Conservation (phyloP, 2,329 filamentous ascomycete species). For the Davidsoniella australis region DNA sequence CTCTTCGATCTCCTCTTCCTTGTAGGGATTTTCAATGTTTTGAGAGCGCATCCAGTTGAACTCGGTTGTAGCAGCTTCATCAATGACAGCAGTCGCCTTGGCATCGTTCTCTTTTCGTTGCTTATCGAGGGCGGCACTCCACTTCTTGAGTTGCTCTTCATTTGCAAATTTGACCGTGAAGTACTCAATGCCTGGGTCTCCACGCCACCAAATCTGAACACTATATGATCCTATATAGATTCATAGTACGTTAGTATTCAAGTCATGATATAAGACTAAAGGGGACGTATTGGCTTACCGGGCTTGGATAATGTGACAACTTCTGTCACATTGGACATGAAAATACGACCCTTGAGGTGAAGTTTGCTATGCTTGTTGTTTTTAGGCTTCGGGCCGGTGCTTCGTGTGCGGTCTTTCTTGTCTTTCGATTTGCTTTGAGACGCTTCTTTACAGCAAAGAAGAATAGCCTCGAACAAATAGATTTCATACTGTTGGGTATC, state of each 20-base stretch:
- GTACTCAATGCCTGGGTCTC: conserved; percentile 85
- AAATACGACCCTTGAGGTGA: conserved; percentile 91
- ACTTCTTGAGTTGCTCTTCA: conserved; percentile 86
- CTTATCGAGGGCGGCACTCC: conserved; percentile 61
- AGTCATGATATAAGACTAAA: not conserved
- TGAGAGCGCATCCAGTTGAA: conserved; percentile 66
- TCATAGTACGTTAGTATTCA: not conserved
- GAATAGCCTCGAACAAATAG: conserved; percentile 87
- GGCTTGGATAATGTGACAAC: conserved; percentile 76
- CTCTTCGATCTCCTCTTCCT: conserved; percentile 46
- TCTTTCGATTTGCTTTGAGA: conserved; percentile 70
- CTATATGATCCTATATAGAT: conserved; percentile 59
- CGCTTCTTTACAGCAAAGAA: conserved; percentile 93
- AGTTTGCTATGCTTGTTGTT: conserved; percentile 57
- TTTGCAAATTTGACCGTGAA: conserved; percentile 88
- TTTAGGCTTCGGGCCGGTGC: conserved; percentile 36
- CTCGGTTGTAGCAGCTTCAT: conserved; percentile 43
- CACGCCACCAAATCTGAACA: conserved; percentile 97
- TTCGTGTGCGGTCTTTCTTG: conserved; percentile 49
- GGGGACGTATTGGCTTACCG: conserved; percentile 36
- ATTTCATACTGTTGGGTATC: conserved; percentile 64
- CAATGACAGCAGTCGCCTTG: conserved; percentile 26
- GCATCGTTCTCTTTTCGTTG: conserved; percentile 50
- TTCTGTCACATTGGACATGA: conserved; percentile 97
- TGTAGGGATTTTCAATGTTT: conserved; percentile 68